phyloP scores from a whole-genome alignment of 1,284 basidiomycete species.

The Hortiboletus rubellus region DNA sequence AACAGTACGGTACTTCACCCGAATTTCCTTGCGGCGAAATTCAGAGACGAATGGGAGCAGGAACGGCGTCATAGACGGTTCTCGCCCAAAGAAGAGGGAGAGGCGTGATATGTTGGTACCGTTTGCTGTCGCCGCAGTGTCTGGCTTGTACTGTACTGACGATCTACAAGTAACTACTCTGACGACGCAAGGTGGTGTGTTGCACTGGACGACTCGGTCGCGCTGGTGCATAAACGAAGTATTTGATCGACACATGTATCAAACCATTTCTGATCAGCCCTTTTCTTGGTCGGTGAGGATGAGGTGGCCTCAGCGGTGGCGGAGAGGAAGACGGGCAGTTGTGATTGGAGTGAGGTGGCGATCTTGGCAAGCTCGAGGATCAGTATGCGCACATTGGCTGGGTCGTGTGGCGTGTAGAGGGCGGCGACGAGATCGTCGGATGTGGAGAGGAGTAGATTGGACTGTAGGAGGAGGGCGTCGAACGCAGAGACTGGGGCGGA shows the following conservation, averaged over 20 bases:
- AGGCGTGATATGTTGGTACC: slow-evolving; percentile 25
- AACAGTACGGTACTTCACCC: slow-evolving; percentile 61
- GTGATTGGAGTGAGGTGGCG: slow-evolving; percentile 39
- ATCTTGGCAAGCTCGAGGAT: slow-evolving; percentile 40
- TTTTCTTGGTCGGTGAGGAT: slow-evolving; percentile 22
- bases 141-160: slow-evolving; percentile 15
- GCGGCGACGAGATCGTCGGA: slow-evolving; percentile 66
- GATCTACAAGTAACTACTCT: slow-evolving; percentile 19
- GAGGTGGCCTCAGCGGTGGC: slow-evolving; percentile 4
- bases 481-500: slow-evolving; percentile 35
- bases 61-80: slow-evolving; percentile 30
- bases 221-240: slow-evolving; percentile 34
- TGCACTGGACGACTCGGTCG: not conserved
- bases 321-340: slow-evolving; percentile 30
- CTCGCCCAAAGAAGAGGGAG: slow-evolving; percentile 32
- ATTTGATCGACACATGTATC: slow-evolving; percentile 62
- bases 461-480: slow-evolving; percentile 53
- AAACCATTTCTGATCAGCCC: slow-evolving; percentile 51
- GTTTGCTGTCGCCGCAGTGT: not conserved
- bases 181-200: not conserved
- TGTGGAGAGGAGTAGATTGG: slow-evolving; percentile 50
- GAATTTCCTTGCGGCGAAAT: slow-evolving; percentile 64
- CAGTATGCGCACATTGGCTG: slow-evolving; percentile 40
- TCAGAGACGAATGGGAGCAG: slow-evolving; percentile 48
- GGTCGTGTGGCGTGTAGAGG: slow-evolving; percentile 62